Percentiles rank a stretch among this genome's conserved stretches.
Conservation (phyloP, 2,329 filamentous ascomycete genomes). For the Verticillium zaregamsianum region DNA sequence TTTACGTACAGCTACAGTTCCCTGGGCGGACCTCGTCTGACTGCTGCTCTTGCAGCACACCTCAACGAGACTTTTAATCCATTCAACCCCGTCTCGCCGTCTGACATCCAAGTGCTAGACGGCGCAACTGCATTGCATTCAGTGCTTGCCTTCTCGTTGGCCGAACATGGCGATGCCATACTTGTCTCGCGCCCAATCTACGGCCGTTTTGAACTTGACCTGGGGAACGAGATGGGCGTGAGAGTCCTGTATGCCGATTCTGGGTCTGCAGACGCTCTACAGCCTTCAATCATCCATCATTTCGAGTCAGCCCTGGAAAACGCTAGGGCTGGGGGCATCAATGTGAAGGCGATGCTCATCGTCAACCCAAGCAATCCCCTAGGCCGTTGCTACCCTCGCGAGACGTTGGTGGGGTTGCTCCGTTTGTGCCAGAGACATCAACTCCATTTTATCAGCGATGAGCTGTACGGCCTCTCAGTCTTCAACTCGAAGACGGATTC, state of each 20-base stretch:
- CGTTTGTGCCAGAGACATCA: slow-evolving; percentile 42
- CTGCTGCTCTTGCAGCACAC: slow-evolving; percentile 27
- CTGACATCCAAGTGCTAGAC: slow-evolving; percentile 27
- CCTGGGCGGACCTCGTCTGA: slow-evolving; percentile 28
- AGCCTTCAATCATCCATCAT: slow-evolving; percentile 34
- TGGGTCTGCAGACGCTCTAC: slow-evolving; percentile 37
- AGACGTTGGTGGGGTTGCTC: slow-evolving; percentile 38
- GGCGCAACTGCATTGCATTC: slow-evolving; percentile 35
- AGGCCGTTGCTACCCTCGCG: slow-evolving; percentile 39
- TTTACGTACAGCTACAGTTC: slow-evolving; percentile 32
- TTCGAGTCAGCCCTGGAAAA: slow-evolving; percentile 39
- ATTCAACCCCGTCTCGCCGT: slow-evolving; percentile 18
- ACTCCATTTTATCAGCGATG: slow-evolving; percentile 53
- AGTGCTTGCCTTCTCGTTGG: slow-evolving; percentile 32
- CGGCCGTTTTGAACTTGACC: slow-evolving; percentile 45
- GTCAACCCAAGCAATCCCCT: slow-evolving; percentile 52
- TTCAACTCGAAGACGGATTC: slow-evolving; percentile 30
- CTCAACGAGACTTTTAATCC: slow-evolving; percentile 33
- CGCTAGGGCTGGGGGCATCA: slow-evolving; percentile 28
- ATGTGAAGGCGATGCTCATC: slow-evolving; percentile 43
- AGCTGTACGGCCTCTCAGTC: slow-evolving; percentile 52
- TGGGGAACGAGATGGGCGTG: slow-evolving; percentile 32
- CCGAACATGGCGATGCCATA: slow-evolving; percentile 33
- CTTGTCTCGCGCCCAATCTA: slow-evolving; percentile 37
- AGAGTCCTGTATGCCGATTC: slow-evolving; percentile 40